These are phyloP conservation scores for Chenopodium formosanum DNA, from an alignment of 148 eudicot genomes.

Conservation along the genomic window DNA sequence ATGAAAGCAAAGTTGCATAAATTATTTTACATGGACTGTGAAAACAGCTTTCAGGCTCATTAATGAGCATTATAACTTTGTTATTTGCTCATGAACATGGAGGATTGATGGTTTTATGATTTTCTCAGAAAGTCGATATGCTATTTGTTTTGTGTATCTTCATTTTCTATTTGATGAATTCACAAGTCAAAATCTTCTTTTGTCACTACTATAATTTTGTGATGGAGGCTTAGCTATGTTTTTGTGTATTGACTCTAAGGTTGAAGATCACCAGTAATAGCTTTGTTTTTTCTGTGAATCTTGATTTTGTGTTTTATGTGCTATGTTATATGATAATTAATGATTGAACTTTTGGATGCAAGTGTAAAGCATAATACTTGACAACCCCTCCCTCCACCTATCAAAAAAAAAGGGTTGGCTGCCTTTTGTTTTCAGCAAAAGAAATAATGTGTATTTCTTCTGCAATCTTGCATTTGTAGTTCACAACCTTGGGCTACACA, in stretches of 20 bases:
- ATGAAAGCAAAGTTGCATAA: background rate
- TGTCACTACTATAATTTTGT: background rate
- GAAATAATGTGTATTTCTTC: background rate
- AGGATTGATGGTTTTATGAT: background rate
- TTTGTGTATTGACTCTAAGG: background rate
- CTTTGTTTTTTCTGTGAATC: background rate
- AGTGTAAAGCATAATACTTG: background rate
- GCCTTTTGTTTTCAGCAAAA: background rate
- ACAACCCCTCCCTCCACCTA: background rate
- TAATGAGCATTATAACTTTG: background rate
- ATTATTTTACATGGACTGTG: background rate
- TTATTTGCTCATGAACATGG: background rate
- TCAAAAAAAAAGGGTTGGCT: background rate
- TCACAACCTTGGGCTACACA: slow-evolving; percentile 51
- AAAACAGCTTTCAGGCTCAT: background rate
- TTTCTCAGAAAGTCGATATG: background rate
- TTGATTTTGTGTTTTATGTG: background rate
- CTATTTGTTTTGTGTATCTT: background rate
- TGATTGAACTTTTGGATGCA: background rate
- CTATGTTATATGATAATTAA: background rate
- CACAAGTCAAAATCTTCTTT: background rate
- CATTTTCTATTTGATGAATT: background rate
- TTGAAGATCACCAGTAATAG: background rate
- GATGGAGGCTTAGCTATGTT: background rate
- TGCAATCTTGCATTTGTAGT: slow-evolving; percentile 34